phyloP scores from a whole-genome alignment of 257 asterid genomes.

The Salvia splendens region DNA sequence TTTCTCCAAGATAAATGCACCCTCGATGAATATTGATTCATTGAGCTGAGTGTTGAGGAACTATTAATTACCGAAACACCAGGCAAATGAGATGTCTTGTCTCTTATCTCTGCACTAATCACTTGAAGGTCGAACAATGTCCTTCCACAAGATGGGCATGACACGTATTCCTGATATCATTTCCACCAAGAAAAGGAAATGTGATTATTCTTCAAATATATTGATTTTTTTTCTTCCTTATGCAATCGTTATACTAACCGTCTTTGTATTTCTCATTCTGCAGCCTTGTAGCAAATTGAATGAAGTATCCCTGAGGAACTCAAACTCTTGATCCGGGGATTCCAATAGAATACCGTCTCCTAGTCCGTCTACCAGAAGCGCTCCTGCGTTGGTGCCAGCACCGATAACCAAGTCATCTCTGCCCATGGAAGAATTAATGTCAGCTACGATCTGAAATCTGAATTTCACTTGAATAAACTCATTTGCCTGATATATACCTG shows the following conservation, averaged over 20 bases:
- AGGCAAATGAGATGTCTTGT: slow-evolving; percentile 91
- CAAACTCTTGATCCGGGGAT: slow-evolving; percentile 83
- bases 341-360: slow-evolving; percentile 94
- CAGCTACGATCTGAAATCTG: slow-evolving; percentile 22
- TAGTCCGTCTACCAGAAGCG: slow-evolving; percentile 92
- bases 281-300: slow-evolving; percentile 98
- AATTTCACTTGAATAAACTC: slow-evolving; percentile 19
- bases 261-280: slow-evolving; percentile 98
- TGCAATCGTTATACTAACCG: slow-evolving; percentile 49
- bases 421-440: slow-evolving; percentile 26
- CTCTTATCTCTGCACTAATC: slow-evolving; percentile 92
- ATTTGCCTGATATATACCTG: slow-evolving; percentile 53
- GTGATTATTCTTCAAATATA: slow-evolving; percentile 2
- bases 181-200: slow-evolving; percentile 22
- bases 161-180: slow-evolving; percentile 80
- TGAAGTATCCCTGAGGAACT: slow-evolving; percentile 83
- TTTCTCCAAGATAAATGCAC: slow-evolving; percentile 1
- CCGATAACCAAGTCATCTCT: slow-evolving; percentile 95
- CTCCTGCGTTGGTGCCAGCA: slow-evolving; percentile 90
- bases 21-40: neutral
- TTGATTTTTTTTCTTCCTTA: slow-evolving; percentile 16
- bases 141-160: slow-evolving; percentile 99
- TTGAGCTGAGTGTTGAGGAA: slow-evolving; percentile 15
- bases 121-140: slow-evolving; percentile 98
- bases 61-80: slow-evolving; percentile 84